phyloP scores from a whole-genome alignment of 768 basidiomycete genomes.

The Trametes maxima region DNA sequence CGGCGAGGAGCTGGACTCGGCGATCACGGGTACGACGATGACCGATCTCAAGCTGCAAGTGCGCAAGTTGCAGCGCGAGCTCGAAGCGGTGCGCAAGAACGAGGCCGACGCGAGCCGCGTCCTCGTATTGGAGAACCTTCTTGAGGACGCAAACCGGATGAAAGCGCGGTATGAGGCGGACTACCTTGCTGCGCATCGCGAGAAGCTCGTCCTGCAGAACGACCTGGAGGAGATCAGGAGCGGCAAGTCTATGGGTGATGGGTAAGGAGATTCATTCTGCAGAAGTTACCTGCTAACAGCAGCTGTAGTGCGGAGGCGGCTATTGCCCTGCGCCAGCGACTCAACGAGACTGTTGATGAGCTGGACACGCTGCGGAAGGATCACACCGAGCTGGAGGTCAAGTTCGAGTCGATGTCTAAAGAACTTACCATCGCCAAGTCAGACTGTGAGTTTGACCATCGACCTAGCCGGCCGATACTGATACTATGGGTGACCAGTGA shows the following conservation, averaged over 20 bases:
- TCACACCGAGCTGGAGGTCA: conserved; percentile 72
- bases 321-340: conserved; percentile 82
- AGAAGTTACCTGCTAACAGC: not conserved
- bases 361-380: conserved; percentile 70
- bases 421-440: conserved; percentile 85
- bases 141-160: conserved; percentile 90
- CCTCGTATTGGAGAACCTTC: conserved; percentile 85
- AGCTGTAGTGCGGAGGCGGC: conserved; percentile 73
- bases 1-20: conserved; percentile 86
- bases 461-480: not conserved
- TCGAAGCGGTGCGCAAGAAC: conserved; percentile 72
- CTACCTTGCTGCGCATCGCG: conserved; percentile 82
- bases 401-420: conserved; percentile 58
- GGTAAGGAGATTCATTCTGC: conserved; percentile 48
- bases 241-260: conserved; percentile 82
- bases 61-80: conserved; percentile 76
- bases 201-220: conserved; percentile 76
- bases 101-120: conserved; percentile 76
- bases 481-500: conserved; percentile 54
- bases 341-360: conserved; percentile 87
- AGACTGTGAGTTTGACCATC: conserved; percentile 57
- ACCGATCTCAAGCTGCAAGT: conserved; percentile 92
- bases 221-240: conserved; percentile 88
- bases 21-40: conserved; percentile 81
- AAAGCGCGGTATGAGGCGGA: conserved; percentile 88